Conservation (phyloP, 2,329 filamentous ascomycete species). For the Rachicladosporium sp. region DNA sequence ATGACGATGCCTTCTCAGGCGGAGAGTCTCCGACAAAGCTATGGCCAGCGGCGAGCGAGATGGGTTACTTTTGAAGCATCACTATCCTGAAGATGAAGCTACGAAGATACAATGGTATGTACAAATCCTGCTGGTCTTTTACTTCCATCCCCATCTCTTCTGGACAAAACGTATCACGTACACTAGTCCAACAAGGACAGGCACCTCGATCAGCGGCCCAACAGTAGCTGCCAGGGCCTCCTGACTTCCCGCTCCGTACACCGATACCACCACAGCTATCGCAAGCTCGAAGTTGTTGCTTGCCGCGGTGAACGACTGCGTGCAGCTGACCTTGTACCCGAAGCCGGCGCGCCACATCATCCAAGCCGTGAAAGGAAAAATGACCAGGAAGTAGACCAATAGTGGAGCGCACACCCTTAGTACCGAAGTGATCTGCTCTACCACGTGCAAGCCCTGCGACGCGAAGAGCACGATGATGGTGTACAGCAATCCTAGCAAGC, state of each 20-base stretch:
- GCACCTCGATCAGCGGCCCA: constrained; percentile 76
- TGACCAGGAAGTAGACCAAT: constrained; percentile 64
- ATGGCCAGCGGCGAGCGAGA: constrained; percentile 14
- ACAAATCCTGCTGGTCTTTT: not conserved
- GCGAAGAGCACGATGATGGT: constrained; percentile 81
- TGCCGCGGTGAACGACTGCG: constrained; percentile 77
- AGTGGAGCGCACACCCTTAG: constrained; percentile 70
- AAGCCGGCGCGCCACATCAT: constrained; percentile 55
- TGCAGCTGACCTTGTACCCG: constrained; percentile 56
- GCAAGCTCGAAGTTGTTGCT: constrained; percentile 92
- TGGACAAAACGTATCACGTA: constrained; percentile 56
- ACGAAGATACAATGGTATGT: not conserved
- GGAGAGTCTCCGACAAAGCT: constrained; percentile 24
- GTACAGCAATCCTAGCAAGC: constrained; percentile 71
- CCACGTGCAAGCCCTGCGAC: constrained; percentile 62
- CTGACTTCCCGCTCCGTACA: constrained; percentile 64
- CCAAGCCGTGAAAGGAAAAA: constrained; percentile 59
- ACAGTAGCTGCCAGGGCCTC: constrained; percentile 75
- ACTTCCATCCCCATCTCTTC: constrained; percentile 42
- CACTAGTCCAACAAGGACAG: constrained; percentile 64
- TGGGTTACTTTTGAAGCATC: constrained; percentile 4
- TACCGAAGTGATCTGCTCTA: constrained; percentile 73
- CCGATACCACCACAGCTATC: constrained; percentile 75
- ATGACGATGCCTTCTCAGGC: constrained; percentile 10
- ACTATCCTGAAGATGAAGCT: not conserved